Evolutionary conservation across 1,284 basidiomycete species (phyloP).

Genomic region (Takashimella koratensis): DNA sequence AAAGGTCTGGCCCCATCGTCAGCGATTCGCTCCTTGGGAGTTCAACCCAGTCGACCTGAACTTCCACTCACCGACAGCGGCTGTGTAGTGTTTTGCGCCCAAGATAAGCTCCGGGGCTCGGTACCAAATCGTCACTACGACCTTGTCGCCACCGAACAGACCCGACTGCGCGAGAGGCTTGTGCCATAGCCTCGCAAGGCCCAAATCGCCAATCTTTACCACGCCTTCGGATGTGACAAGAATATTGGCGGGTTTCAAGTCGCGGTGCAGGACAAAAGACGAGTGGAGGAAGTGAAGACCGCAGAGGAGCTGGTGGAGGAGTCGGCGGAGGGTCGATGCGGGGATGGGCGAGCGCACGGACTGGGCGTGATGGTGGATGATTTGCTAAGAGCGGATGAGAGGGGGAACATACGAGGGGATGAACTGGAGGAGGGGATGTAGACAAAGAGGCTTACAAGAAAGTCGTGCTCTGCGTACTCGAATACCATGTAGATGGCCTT

Average conservation of each 20-base stretch:
- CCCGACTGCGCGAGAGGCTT: slow-evolving; percentile 42
- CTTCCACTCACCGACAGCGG: slow-evolving; percentile 62
- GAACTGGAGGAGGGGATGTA: neutral
- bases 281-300: slow-evolving; percentile 93
- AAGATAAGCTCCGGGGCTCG: slow-evolving; percentile 91
- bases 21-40: neutral
- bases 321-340: slow-evolving; percentile 76
- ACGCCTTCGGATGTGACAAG: slow-evolving; percentile 83
- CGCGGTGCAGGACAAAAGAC: slow-evolving; percentile 71
- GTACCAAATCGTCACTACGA: slow-evolving; percentile 99
- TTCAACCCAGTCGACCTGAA: neutral
- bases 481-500: slow-evolving; percentile 99
- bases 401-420: neutral
- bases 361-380: slow-evolving; percentile 95
- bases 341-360: slow-evolving; percentile 72
- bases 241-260: slow-evolving; percentile 95
- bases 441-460: slow-evolving; percentile 72
- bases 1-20: slow-evolving; percentile 64
- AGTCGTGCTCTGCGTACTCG: slow-evolving; percentile 98
- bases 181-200: slow-evolving; percentile 73
- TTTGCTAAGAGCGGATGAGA: slow-evolving; percentile 64
- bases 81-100: slow-evolving; percentile 94
- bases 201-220: slow-evolving; percentile 97
- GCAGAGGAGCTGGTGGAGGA: slow-evolving; percentile 93
- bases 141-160: slow-evolving; percentile 81